Conservation (phyloP, 257 asterid species). For the Fraxinus cuspidata region DNA sequence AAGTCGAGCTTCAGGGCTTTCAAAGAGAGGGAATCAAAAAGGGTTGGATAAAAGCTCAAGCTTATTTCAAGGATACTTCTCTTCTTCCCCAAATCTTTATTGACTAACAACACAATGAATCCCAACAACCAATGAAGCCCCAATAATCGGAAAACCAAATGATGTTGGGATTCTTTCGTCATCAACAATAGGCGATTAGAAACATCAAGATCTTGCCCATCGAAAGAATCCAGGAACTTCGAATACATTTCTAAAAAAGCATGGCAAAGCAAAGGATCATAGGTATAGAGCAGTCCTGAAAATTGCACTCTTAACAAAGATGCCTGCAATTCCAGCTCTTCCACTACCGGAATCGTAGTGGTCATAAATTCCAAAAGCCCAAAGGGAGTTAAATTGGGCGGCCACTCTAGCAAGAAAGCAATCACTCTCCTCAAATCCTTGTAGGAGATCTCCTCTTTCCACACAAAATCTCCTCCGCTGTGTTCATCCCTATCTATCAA, state of each 20-base stretch:
- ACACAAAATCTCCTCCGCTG: conserved; percentile 33
- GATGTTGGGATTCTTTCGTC: conserved; percentile 71
- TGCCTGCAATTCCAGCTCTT: conserved; percentile 79
- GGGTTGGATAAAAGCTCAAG: conserved; percentile 66
- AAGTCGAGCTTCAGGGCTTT: conserved; percentile 88
- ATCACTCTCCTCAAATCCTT: conserved; percentile 82
- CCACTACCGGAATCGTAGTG: conserved; percentile 64
- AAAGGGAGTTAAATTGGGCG: conserved; percentile 64
- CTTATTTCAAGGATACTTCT: conserved; percentile 60
- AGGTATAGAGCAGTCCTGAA: conserved; percentile 75
- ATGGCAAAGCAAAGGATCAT: conserved; percentile 84
- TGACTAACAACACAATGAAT: conserved; percentile 49
- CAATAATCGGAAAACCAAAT: conserved; percentile 66
- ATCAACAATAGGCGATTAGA: conserved; percentile 60
- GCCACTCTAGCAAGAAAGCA: conserved; percentile 80
- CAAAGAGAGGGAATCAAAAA: conserved; percentile 81
- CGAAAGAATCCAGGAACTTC: conserved; percentile 62
- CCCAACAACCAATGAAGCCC: conserved; percentile 86
- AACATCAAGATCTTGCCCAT: conserved; percentile 73
- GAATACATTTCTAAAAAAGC: conserved; percentile 62
- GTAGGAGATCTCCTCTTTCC: conserved; percentile 53
- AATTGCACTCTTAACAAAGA: conserved; percentile 87
- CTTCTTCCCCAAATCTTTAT: conserved; percentile 52
- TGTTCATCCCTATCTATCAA: conserved; percentile 38
- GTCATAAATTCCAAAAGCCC: conserved; percentile 76